Evolutionary conservation across 805 yeast genomes (phyloP).

Genomic region (Candida palmyrensis): DNA sequence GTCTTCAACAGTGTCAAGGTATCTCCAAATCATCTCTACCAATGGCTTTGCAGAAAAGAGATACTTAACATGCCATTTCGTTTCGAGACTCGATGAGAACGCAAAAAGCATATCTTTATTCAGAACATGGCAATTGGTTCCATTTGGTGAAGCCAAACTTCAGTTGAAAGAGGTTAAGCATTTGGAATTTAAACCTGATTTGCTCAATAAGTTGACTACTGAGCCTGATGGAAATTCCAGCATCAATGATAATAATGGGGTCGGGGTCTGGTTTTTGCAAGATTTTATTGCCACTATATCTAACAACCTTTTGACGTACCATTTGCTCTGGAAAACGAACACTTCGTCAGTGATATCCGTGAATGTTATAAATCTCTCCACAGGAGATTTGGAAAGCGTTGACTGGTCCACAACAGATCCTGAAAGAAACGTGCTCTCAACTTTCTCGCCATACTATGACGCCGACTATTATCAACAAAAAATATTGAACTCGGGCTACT

Average conservation of each 20-base stretch:
- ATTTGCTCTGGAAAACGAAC: slow-evolving; percentile 61
- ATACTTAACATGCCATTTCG: slow-evolving; percentile 14
- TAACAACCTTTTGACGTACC: slow-evolving; percentile 14
- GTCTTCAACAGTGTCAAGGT: slow-evolving; percentile 16
- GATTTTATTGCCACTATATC: slow-evolving; percentile 20
- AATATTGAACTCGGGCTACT: slow-evolving; percentile 46
- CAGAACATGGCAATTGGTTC: slow-evolving; percentile 17
- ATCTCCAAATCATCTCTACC: slow-evolving; percentile 17
- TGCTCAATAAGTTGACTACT: slow-evolving; percentile 5
- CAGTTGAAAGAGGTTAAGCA: slow-evolving; percentile 9
- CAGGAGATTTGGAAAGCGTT: slow-evolving; percentile 10
- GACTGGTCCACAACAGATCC: slow-evolving; percentile 9
- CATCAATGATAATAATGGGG: not conserved
- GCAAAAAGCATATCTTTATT: slow-evolving; percentile 16
- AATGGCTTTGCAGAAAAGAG: slow-evolving; percentile 5
- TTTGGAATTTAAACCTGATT: slow-evolving; percentile 16
- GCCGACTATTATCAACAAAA: slow-evolving; percentile 38
- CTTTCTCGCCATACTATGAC: slow-evolving; percentile 18
- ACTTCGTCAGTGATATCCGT: slow-evolving; percentile 43
- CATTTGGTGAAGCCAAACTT: slow-evolving; percentile 1
- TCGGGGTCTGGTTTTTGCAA: slow-evolving; percentile 40
- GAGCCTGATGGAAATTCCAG: no score
- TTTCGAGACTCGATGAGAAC: slow-evolving; percentile 9
- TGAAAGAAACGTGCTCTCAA: slow-evolving; percentile 6
- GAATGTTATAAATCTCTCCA: slow-evolving; percentile 10